Conservation (phyloP, 257 asterid species). For the Fraxinus americana region DNA sequence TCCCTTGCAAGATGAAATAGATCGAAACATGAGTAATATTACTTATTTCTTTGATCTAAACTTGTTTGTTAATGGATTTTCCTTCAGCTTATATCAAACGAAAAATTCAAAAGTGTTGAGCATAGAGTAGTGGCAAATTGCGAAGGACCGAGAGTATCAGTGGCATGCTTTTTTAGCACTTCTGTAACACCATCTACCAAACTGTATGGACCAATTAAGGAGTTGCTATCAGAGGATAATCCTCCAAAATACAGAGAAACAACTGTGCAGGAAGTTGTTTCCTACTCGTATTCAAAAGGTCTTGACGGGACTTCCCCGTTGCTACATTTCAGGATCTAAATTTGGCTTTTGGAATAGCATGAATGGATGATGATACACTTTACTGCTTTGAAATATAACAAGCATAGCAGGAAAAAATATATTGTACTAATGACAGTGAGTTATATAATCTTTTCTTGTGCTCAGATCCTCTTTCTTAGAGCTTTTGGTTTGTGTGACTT, state of each 20-base stretch:
- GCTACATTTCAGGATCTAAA: slow-evolving; percentile 51
- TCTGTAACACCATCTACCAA: slow-evolving; percentile 32
- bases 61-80: background rate
- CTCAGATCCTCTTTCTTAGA: too few relatives aligned
- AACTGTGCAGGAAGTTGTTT: slow-evolving; percentile 48
- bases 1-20: too few relatives aligned
- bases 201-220: slow-evolving; percentile 59
- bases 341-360: background rate
- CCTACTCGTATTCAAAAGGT: slow-evolving; percentile 42
- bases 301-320: slow-evolving; percentile 55
- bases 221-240: slow-evolving; percentile 51
- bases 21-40: too few relatives aligned
- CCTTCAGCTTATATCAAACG: slow-evolving; percentile 62
- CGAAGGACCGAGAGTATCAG: slow-evolving; percentile 62
- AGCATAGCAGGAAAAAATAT: too few relatives aligned
- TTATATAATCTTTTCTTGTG: too few relatives aligned
- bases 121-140: slow-evolving; percentile 62
- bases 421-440: too few relatives aligned
- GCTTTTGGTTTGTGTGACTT: too few relatives aligned
- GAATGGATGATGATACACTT: too few relatives aligned
- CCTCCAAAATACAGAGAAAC: slow-evolving; percentile 63
- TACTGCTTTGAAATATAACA: too few relatives aligned
- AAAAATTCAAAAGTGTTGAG: slow-evolving; percentile 54
- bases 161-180: slow-evolving; percentile 64
- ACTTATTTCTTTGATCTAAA: background rate